Conservation (phyloP, 208 protist genomes). For the Angomonas ambiguus region DNA sequence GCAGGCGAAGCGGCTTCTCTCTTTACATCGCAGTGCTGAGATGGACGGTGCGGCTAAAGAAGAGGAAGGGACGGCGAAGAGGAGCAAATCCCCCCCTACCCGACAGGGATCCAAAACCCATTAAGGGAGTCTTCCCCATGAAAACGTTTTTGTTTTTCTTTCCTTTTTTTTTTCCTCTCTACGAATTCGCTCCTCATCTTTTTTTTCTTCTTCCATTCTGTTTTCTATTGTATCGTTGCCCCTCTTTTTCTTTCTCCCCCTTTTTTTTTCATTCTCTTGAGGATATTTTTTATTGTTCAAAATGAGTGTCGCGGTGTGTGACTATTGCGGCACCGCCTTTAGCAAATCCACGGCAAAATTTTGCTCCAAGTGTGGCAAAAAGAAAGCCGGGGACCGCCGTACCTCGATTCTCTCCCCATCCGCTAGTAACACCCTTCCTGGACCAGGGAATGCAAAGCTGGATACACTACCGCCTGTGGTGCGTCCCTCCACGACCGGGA, state of each 20-base stretch:
- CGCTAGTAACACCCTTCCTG: conserved; percentile 6
- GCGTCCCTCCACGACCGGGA: neutral
- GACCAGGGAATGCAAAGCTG: neutral
- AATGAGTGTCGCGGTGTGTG: conserved; percentile 21
- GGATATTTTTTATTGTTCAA: neutral
- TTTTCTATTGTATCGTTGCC: neutral
- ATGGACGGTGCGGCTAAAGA: neutral
- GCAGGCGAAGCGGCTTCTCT: conserved; percentile 33
- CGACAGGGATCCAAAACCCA: neutral
- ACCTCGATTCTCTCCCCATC: neutral
- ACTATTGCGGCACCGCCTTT: conserved; percentile 61
- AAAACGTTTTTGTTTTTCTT: neutral
- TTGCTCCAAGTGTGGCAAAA: conserved; percentile 77
- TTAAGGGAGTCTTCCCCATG: neutral
- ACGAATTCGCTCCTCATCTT: neutral
- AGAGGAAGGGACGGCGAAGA: neutral
- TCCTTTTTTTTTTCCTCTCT: conserved; percentile 8
- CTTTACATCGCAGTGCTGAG: conserved; percentile 27
- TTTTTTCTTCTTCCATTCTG: neutral
- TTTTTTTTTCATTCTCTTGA: neutral
- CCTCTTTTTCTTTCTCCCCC: neutral
- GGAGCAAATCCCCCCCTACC: neutral
- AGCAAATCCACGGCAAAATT: conserved; percentile 73
- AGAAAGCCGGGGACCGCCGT: conserved; percentile 5
- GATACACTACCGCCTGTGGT: neutral